phyloP scores from a whole-genome alignment of 2,329 filamentous ascomycete species.

The Pseudogymnoascus sp. region DNA sequence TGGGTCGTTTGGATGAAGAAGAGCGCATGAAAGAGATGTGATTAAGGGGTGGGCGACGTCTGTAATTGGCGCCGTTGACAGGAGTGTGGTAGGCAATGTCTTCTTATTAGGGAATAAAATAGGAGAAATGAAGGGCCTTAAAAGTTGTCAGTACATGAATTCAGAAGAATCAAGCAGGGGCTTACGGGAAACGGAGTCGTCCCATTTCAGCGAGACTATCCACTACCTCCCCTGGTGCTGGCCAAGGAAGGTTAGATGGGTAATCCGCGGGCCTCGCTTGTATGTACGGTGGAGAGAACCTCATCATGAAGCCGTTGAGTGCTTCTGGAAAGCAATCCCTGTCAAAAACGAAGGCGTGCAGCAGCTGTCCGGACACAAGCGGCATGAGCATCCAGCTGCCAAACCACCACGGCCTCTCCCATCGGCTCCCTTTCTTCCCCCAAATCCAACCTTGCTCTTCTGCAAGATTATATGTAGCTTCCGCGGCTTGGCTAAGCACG shows the following conservation, averaged over 20 bases:
- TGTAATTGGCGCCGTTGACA: slow-evolving; percentile 65
- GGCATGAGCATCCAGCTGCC: slow-evolving; percentile 78
- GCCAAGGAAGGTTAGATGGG: slow-evolving; percentile 62
- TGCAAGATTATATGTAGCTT: slow-evolving; percentile 77
- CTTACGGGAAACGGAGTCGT: slow-evolving; percentile 72
- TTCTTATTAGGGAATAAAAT: slow-evolving; percentile 71
- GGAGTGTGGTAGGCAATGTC: slow-evolving; percentile 57
- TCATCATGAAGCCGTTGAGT: slow-evolving; percentile 50
- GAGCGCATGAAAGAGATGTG: slow-evolving; percentile 74
- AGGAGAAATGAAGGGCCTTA: slow-evolving; percentile 68
- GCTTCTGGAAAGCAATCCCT: slow-evolving; percentile 62
- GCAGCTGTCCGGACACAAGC: slow-evolving; percentile 63
- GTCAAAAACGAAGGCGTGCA: slow-evolving; percentile 71
- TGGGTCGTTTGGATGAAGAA: slow-evolving; percentile 79
- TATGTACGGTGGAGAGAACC: slow-evolving; percentile 70
- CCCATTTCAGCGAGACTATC: slow-evolving; percentile 78
- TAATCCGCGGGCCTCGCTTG: slow-evolving; percentile 62
- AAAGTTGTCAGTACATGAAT: slow-evolving; percentile 14
- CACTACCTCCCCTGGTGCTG: slow-evolving; percentile 63
- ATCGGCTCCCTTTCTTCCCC: slow-evolving; percentile 45
- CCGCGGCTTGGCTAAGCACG: slow-evolving; percentile 67
- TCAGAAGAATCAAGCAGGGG: slow-evolving; percentile 19
- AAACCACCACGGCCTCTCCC: slow-evolving; percentile 70
- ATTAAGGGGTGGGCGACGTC: slow-evolving; percentile 81
- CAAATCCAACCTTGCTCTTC: slow-evolving; percentile 65